Percentiles rank a stretch among this genome's conserved stretches.
Evolutionary conservation across 768 basidiomycete genomes (phyloP).

Genomic region (Saitozyma sp.): DNA sequence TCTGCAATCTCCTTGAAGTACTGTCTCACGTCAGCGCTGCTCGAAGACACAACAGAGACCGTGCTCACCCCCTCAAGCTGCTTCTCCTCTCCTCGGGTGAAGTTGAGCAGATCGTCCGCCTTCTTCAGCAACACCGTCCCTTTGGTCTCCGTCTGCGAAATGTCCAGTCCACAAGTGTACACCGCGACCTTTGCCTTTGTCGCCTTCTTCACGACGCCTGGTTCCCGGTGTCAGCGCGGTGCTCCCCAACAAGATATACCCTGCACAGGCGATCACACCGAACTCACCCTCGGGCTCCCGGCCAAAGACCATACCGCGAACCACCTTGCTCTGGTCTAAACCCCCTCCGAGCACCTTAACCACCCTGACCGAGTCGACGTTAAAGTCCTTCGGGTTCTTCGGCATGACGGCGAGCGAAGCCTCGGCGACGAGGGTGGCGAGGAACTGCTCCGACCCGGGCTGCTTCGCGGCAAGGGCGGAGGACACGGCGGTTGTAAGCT

Average conservation of each 20-base stretch:
- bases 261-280: too few relatives aligned
- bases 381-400: conserved; percentile 78
- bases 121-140: conserved; percentile 95
- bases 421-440: conserved; percentile 83
- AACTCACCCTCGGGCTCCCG: conserved; percentile 84
- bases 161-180: conserved; percentile 87
- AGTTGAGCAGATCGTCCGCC: conserved; percentile 95
- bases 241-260: not conserved
- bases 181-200: conserved; percentile 89
- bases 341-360: conserved; percentile 98
- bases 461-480: conserved; percentile 97
- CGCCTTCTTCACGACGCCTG: conserved; percentile 79
- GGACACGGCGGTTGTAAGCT: conserved; percentile 70
- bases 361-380: conserved; percentile 95
- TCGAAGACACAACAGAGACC: not conserved
- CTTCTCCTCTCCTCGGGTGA: conserved; percentile 92
- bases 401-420: conserved; percentile 88
- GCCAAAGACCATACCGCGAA: conserved; percentile 97
- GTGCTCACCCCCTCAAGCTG: conserved; percentile 78
- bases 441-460: conserved; percentile 84
- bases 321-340: conserved; percentile 78
- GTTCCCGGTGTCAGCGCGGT: too few relatives aligned
- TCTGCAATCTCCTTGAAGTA: conserved; percentile 97
- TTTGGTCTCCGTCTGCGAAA: conserved; percentile 97
- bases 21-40: conserved; percentile 54